These are phyloP conservation scores for Hericium coralloides DNA, from an alignment of 768 basidiomycete species.

Conservation along the genomic window DNA sequence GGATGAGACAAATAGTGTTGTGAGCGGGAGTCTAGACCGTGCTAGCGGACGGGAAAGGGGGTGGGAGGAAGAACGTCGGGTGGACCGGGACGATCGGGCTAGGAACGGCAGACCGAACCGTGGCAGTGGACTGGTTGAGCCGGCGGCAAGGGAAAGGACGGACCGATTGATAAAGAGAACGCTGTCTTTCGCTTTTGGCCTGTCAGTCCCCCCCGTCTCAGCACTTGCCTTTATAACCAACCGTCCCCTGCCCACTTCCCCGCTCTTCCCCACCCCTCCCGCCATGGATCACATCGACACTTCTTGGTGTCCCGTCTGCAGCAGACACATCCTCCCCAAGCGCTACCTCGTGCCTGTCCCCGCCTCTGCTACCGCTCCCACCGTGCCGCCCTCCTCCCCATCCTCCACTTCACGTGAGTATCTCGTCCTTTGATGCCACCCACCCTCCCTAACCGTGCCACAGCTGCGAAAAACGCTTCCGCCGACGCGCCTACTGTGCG, in stretches of 20 bases:
- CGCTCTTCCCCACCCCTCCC: neutral
- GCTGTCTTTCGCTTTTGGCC: neutral
- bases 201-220: neutral
- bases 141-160: neutral
- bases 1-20: neutral
- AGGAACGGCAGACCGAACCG: neutral
- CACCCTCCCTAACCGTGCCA: conserved; percentile 10
- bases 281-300: conserved; percentile 39
- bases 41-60: neutral
- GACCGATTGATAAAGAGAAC: neutral
- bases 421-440: conserved; percentile 1
- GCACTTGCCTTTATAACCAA: neutral
- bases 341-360: conserved; percentile 44
- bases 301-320: conserved; percentile 76
- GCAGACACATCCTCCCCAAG: conserved; percentile 73
- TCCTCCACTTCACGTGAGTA: conserved; percentile 28
- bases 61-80: neutral
- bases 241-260: neutral
- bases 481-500: conserved; percentile 19
- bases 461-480: conserved; percentile 20
- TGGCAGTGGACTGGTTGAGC: neutral
- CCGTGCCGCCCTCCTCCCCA: conserved; percentile 33
- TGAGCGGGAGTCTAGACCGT: neutral
- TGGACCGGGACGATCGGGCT: neutral
- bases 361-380: conserved; percentile 21